Evolutionary conservation across 2,329 filamentous ascomycete genomes (phyloP), one percentile per base, ranked within the genome.

Genomic region (Ceratocystis cubensis): DNA sequence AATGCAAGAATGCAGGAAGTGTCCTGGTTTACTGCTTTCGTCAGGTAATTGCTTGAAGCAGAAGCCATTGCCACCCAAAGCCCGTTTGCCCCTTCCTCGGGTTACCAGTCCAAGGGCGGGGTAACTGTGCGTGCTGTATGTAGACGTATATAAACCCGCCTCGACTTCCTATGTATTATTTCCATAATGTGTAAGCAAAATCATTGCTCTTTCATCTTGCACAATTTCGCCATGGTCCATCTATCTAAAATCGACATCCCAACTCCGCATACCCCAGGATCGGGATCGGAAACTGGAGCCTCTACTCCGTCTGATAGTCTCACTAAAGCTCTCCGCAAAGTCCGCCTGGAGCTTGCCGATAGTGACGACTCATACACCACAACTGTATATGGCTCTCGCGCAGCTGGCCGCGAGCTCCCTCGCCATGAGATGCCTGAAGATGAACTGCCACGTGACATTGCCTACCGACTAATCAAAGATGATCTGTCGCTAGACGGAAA

Each of bases 391-490:
- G 93, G 92, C 73, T 92, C 88, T 69, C 84, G 82, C 70, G 96
- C 91, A 74, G 93, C 93, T 25, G 83, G 84, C 41, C 79, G 88
- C 73, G 90, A 96, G 72, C 80, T 97, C 53, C 91, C 92, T 33
- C 84, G 82, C 73, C 80, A 88, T 73, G 88, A 91, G 78, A 96
- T 97, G 84, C 91, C 93, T 0, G 91, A 96, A 72, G 73, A 78
- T 22, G 89, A 95, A 77, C 96, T 96, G 92, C 93, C 93, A 57
- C 86, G 84, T 71, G 89, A 96, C 71, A 84, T 96, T 64, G 93
- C 93, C n/a, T 96, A 96, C 76, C 87, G 91, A 62, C 88, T 96
- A 89, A 96, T 96, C 81, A 93, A 91, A 80, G 93, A 96, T 75
- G 90, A 96, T 73, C 80, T 96, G 70, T 94, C 89, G 70, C 80